A percentile compares a stretch with the other conserved stretches of the same genome.
phyloP scores from a whole-genome alignment of 2,329 filamentous ascomycete species.

The Paracoccidioides brasiliensis region DNA sequence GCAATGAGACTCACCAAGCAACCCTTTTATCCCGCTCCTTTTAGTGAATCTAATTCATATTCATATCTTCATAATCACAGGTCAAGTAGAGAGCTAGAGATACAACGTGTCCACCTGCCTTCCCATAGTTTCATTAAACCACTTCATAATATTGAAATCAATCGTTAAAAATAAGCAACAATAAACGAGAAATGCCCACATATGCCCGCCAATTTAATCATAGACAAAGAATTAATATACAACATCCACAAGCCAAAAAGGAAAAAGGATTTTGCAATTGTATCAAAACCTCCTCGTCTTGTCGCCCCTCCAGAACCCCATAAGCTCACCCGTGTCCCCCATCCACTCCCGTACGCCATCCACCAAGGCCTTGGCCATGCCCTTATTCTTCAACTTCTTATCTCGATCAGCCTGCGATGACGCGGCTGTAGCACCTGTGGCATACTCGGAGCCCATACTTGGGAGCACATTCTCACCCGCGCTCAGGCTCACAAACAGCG shows the following conservation, averaged over 20 bases:
- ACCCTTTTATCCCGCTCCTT: too few species aligned
- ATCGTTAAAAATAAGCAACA: background rate
- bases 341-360: slow-evolving; percentile 48
- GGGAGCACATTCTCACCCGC: slow-evolving; percentile 92
- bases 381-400: slow-evolving; percentile 38
- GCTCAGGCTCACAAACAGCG: slow-evolving; percentile 84
- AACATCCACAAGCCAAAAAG: background rate
- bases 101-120: too few species aligned
- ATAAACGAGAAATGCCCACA: slow-evolving; percentile 30
- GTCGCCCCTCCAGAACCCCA: slow-evolving; percentile 51
- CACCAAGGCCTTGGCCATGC: slow-evolving; percentile 52
- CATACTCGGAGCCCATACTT: slow-evolving; percentile 71
- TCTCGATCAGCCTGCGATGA: slow-evolving; percentile 14
- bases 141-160: background rate
- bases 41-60: too few species aligned
- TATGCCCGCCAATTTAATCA: background rate
- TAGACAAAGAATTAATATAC: background rate
- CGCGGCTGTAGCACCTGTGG: slow-evolving; percentile 35
- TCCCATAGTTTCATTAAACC: background rate
- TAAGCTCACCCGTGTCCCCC: slow-evolving; percentile 47
- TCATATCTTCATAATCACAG: too few species aligned
- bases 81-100: too few species aligned
- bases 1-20: too few species aligned
- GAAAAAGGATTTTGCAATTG: background rate
- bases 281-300: slow-evolving; percentile 35